Evolutionary conservation across 1,284 basidiomycete species (phyloP).

Genomic region (Trichosporon coremiiforme): DNA sequence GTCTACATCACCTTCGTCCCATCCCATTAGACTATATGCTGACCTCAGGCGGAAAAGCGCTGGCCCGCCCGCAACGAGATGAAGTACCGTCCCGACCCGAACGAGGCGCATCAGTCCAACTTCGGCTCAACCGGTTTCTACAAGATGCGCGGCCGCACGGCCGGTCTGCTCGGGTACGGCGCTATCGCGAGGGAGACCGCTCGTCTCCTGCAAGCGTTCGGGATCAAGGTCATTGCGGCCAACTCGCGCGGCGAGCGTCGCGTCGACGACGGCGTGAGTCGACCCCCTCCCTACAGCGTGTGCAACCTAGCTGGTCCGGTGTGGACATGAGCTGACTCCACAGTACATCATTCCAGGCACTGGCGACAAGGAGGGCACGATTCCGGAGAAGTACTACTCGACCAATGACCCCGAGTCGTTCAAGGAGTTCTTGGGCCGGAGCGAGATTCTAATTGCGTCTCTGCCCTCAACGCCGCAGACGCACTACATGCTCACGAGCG

Average conservation of each 20-base stretch:
- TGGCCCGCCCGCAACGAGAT: slow-evolving; percentile 35
- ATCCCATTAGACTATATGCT: too few relatives aligned
- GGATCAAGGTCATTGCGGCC: slow-evolving; percentile 51
- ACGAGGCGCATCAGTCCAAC: background rate
- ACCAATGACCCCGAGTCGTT: slow-evolving; percentile 46
- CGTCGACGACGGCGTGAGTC: slow-evolving; percentile 42
- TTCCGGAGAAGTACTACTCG: slow-evolving; percentile 49
- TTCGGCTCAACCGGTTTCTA: slow-evolving; percentile 23
- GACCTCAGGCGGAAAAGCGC: slow-evolving; percentile 23
- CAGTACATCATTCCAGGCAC: slow-evolving; percentile 53
- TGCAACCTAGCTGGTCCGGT: too few relatives aligned
- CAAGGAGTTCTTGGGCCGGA: slow-evolving; percentile 43
- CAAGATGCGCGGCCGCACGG: slow-evolving; percentile 28
- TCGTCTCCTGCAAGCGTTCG: slow-evolving; percentile 48
- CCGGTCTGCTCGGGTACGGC: slow-evolving; percentile 36
- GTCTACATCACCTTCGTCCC: slow-evolving; percentile 9
- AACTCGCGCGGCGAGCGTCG: slow-evolving; percentile 48
- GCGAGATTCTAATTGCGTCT: slow-evolving; percentile 50
- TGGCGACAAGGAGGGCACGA: slow-evolving; percentile 48
- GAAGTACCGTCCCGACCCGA: slow-evolving; percentile 14
- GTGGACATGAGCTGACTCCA: background rate
- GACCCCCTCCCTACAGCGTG: too few relatives aligned
- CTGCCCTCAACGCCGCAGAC: slow-evolving; percentile 52
- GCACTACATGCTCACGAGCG: slow-evolving; percentile 38
- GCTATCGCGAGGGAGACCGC: slow-evolving; percentile 53